Conservation (phyloP, 768 basidiomycete genomes). For the Leucosporidium scottii region DNA sequence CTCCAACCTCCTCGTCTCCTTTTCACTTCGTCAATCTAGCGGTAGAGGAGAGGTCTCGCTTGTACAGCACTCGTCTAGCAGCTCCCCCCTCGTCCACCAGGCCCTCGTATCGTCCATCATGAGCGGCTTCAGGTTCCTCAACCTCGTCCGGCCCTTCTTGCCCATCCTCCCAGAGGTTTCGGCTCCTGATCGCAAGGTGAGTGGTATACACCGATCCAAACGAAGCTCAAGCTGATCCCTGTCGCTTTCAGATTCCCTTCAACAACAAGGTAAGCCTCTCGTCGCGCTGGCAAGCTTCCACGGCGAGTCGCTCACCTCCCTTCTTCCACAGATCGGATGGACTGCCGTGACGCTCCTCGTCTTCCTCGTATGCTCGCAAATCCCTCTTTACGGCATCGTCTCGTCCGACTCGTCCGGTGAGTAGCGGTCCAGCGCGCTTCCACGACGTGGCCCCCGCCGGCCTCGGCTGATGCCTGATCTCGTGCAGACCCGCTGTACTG, state of each 20-base stretch:
- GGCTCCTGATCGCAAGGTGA: conserved; percentile 91
- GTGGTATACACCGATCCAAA: not conserved
- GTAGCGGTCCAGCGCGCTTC: not conserved
- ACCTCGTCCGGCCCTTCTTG: conserved; percentile 61
- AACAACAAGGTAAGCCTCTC: conserved; percentile 69
- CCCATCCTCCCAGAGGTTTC: conserved; percentile 95
- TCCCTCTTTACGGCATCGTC: conserved; percentile 98
- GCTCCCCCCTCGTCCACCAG: too few species aligned
- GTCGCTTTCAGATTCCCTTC: conserved; percentile 69
- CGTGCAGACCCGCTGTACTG: conserved; percentile 86
- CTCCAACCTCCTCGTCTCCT: too few species aligned
- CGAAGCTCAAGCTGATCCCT: not conserved
- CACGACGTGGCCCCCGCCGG: not conserved
- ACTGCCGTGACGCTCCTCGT: conserved; percentile 98
- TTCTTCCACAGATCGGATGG: conserved; percentile 56
- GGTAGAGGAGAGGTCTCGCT: too few species aligned
- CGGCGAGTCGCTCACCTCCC: not conserved
- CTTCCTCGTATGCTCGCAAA: conserved; percentile 98
- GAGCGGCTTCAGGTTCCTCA: conserved; percentile 16
- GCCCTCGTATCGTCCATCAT: not conserved
- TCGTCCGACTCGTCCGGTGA: conserved; percentile 81
- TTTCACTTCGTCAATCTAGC: too few species aligned
- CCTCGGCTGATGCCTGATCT: not conserved
- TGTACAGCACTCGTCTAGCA: too few species aligned
- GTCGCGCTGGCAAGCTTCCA: not conserved